Percentiles rank a stretch among this genome's conserved stretches.
Evolutionary conservation across 1,284 basidiomycete genomes (phyloP).

Genomic region (Tremellales sp.): DNA sequence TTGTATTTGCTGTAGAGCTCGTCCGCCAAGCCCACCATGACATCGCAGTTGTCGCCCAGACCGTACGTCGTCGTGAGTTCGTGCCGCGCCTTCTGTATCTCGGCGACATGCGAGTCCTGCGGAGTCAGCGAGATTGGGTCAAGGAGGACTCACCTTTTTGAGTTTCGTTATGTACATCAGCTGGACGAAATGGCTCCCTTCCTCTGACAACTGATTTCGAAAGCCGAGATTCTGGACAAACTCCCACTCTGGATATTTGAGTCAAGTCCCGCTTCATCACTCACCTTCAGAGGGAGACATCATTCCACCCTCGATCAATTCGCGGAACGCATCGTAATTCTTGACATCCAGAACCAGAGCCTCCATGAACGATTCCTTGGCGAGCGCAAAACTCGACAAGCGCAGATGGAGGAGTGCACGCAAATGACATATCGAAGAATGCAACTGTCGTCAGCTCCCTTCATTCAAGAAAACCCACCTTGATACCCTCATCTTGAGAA

Average conservation of each 20-base stretch:
- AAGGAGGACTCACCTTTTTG: constrained; percentile 58
- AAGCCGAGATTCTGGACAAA: constrained; percentile 85
- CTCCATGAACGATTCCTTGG: constrained; percentile 91
- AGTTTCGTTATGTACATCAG: constrained; percentile 88
- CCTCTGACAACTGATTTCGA: constrained; percentile 65
- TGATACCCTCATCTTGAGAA: constrained; percentile 70
- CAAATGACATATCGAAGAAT: constrained; percentile 91
- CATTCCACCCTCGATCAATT: constrained; percentile 87
- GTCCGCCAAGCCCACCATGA: constrained; percentile 87
- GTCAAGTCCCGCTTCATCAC: constrained; percentile 14
- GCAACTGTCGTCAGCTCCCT: constrained; percentile 58
- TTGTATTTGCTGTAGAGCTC: constrained; percentile 81
- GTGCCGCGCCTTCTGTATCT: constrained; percentile 71
- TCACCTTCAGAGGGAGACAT: constrained; percentile 86
- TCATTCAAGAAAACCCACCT: constrained; percentile 52
- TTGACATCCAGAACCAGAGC: constrained; percentile 92
- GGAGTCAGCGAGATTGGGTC: not conserved
- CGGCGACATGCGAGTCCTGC: constrained; percentile 68
- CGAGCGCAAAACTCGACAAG: constrained; percentile 79
- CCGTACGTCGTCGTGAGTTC: constrained; percentile 72
- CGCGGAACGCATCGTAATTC: constrained; percentile 93
- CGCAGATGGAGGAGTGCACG: constrained; percentile 92
- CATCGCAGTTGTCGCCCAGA: constrained; percentile 84
- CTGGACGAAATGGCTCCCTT: constrained; percentile 84
- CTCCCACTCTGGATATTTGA: constrained; percentile 74